These are phyloP conservation scores for Venturia pyrina DNA, from an alignment of 2,329 filamentous ascomycete genomes.

Conservation along the genomic window DNA sequence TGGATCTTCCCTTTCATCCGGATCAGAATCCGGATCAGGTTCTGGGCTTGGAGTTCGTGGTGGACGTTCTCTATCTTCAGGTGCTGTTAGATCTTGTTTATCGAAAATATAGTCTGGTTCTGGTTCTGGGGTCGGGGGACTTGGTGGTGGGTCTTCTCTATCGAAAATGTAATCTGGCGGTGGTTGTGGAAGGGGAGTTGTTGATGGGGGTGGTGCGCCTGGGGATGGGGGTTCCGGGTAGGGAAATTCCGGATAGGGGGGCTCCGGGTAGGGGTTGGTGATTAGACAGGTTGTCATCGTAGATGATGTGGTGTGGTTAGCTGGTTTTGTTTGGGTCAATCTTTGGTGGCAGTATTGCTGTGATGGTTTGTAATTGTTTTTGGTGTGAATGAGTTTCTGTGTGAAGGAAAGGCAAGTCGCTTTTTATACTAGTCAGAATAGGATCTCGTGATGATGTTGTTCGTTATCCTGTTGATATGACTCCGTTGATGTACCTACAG, in stretches of 20 bases:
- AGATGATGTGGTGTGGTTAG: neutral
- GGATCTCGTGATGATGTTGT: neutral
- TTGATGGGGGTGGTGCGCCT: no score
- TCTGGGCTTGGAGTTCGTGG: no score
- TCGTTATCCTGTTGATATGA: neutral
- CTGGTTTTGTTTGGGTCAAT: neutral
- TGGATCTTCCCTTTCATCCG: no score
- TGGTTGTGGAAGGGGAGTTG: no score
- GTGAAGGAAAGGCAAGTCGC: neutral
- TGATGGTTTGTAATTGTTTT: neutral
- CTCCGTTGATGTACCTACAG: neutral
- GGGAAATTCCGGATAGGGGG: neutral
- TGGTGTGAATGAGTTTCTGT: neutral
- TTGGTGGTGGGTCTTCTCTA: neutral
- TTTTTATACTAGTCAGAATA: neutral
- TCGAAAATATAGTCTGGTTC: neutral
- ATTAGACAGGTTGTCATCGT: neutral
- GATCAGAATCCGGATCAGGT: no score
- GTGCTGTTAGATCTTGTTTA: neutral
- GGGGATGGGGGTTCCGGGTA: neutral
- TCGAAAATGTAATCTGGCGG: neutral
- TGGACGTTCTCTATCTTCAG: no score
- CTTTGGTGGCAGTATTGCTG: neutral
- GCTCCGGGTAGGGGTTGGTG: neutral
- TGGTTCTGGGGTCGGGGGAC: neutral